A percentile compares a stretch with the other conserved stretches of the same genome.
These are phyloP conservation scores for Chiua virens DNA, from an alignment of 768 basidiomycete species.

Conservation along the genomic window DNA sequence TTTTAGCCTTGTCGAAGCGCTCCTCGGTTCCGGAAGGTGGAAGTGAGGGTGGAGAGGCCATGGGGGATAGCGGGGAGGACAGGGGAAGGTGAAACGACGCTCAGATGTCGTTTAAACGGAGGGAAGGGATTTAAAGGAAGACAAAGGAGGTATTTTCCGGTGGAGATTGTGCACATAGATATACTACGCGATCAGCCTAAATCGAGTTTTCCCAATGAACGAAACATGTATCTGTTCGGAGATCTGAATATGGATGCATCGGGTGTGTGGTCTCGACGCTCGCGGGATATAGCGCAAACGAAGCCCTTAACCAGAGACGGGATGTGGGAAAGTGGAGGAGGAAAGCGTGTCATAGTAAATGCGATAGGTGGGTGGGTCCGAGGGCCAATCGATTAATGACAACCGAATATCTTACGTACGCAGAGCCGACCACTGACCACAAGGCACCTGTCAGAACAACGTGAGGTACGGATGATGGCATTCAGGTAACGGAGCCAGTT, in stretches of 20 bases:
- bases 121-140: conserved; percentile 31
- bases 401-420: conserved; percentile 38
- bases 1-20: conserved; percentile 37
- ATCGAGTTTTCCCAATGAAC: conserved; percentile 36
- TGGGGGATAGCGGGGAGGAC: conserved; percentile 15
- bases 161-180: conserved; percentile 41
- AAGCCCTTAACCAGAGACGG: conserved; percentile 32
- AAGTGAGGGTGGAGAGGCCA: conserved; percentile 26
- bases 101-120: conserved; percentile 19
- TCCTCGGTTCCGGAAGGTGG: conserved; percentile 26
- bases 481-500: conserved; percentile 32
- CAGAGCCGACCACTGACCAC: conserved; percentile 28
- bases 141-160: conserved; percentile 28
- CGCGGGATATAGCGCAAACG: conserved; percentile 36
- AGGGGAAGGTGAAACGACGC: conserved; percentile 26
- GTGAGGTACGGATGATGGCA: conserved; percentile 27
- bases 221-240: conserved; percentile 38
- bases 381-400: conserved; percentile 38
- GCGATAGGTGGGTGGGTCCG: conserved; percentile 37
- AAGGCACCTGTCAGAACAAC: conserved; percentile 34
- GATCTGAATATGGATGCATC: conserved; percentile 36
- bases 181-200: conserved; percentile 41
- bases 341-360: conserved; percentile 30
- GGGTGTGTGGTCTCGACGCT: conserved; percentile 37
- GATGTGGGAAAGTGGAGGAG: conserved; percentile 35